A percentile compares a stretch with the other conserved stretches of the same genome.
These are phyloP conservation scores for Chlamydomonas eustigma DNA, from an alignment of 139 green algal genomes.

Conservation along the genomic window DNA sequence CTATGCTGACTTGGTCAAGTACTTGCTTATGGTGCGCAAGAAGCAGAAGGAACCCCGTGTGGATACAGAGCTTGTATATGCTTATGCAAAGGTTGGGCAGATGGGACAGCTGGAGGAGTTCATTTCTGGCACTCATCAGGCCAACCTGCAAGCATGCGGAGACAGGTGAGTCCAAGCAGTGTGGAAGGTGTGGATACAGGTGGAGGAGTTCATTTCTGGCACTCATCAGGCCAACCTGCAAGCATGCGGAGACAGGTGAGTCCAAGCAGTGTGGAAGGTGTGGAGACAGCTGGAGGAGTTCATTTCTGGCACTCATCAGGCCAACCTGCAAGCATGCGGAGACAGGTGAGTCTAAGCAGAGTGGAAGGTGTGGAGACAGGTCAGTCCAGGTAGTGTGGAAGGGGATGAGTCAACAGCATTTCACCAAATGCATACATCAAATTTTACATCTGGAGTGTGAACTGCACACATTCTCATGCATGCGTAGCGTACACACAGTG, in stretches of 20 bases:
- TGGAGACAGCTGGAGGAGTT: constrained; percentile 95
- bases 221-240: constrained; percentile 48
- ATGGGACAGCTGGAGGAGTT: constrained; percentile 93
- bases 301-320: constrained; percentile 57
- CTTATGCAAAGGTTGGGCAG: constrained; percentile 86
- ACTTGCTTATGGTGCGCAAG: constrained; percentile 96
- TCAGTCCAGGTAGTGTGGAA: constrained; percentile 13
- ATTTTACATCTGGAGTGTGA: too few relatives aligned
- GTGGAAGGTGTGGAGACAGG: too few relatives aligned
- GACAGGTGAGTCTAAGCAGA: constrained; percentile 43
- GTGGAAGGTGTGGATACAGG: too few relatives aligned
- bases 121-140: constrained; percentile 57
- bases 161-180: constrained; percentile 43
- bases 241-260: constrained; percentile 46
- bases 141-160: constrained; percentile 50
- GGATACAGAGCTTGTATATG: constrained; percentile 95
- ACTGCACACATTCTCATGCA: too few relatives aligned
- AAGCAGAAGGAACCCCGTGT: constrained; percentile 72
- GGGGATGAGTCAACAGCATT: too few relatives aligned
- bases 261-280: too few relatives aligned
- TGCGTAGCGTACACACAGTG: too few relatives aligned
- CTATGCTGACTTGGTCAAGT: constrained; percentile 93
- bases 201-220: constrained; percentile 93
- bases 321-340: constrained; percentile 50
- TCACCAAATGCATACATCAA: too few relatives aligned